phyloP scores from a whole-genome alignment of 495 filamentous ascomycete genomes.

The Penicillium coffeae region DNA sequence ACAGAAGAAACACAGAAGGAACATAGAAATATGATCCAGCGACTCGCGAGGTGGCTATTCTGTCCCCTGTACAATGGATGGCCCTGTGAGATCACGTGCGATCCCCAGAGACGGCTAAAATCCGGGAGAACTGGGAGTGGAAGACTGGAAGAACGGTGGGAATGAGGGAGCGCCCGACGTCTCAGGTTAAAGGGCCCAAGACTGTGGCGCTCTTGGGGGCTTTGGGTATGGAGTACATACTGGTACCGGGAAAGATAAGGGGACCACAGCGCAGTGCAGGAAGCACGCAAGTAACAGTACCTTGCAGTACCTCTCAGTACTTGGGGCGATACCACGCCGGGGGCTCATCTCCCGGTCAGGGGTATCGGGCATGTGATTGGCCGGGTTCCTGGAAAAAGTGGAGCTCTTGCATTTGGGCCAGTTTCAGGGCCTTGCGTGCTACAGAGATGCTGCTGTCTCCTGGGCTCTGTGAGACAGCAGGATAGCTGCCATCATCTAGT shows the following conservation, averaged over 20 bases:
- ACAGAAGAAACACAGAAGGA: too few relatives aligned
- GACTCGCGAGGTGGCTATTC: too few relatives aligned
- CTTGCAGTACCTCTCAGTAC: too few relatives aligned
- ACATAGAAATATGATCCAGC: too few relatives aligned
- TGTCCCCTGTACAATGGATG: too few relatives aligned
- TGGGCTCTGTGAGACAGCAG: too few relatives aligned
- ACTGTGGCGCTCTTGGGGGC: neutral
- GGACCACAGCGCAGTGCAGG: neutral
- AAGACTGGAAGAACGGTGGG: neutral
- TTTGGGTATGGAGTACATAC: neutral
- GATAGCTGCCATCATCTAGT: too few relatives aligned
- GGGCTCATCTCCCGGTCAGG: slow-evolving; percentile 24
- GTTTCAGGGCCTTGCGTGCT: neutral
- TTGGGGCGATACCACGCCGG: too few relatives aligned
- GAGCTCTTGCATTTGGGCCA: neutral
- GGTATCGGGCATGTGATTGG: slow-evolving; percentile 23
- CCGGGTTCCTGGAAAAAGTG: slow-evolving; percentile 3
- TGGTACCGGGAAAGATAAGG: neutral
- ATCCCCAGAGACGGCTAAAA: too few relatives aligned
- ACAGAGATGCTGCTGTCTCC: neutral
- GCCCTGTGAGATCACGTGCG: too few relatives aligned
- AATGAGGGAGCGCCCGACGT: slow-evolving; percentile 13
- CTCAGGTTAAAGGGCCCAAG: slow-evolving; percentile 13
- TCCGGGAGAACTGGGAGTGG: neutral
- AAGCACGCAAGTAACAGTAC: too few relatives aligned